Conservation (phyloP, 129 eudicot species). For the Arctium lappa region DNA sequence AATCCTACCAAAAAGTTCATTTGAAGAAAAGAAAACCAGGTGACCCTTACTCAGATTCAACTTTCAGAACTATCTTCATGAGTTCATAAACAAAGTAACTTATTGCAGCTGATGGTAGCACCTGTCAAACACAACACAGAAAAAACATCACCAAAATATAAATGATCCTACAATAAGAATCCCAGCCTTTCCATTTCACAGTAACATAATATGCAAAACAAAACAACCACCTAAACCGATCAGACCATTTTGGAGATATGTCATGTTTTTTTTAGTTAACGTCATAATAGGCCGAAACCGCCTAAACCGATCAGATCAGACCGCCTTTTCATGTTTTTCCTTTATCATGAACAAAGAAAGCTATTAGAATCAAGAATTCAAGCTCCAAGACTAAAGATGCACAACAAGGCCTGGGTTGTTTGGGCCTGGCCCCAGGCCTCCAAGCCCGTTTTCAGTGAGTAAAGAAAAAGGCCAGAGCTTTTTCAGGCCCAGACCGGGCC, state of each 20-base stretch:
- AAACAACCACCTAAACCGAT: background rate
- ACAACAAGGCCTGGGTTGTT: too few species aligned
- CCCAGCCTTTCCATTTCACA: too few species aligned
- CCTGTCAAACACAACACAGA: conserved; percentile 40
- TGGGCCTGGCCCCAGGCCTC: too few species aligned
- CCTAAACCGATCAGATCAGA: too few species aligned
- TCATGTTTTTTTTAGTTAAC: too few species aligned
- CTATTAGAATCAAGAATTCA: too few species aligned
- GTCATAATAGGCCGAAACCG: too few species aligned
- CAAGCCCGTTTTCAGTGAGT: too few species aligned
- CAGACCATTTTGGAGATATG: too few species aligned
- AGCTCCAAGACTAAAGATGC: too few species aligned
- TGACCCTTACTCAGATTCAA: conserved; percentile 40
- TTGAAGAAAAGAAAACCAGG: background rate
- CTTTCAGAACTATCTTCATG: conserved; percentile 94
- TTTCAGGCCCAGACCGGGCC: too few species aligned
- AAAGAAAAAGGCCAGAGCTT: too few species aligned
- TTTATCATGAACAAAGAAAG: background rate
- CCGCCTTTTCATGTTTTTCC: background rate
- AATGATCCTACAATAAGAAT: background rate
- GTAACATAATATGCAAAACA: background rate
- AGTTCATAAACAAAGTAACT: conserved; percentile 92
- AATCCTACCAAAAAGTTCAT: background rate
- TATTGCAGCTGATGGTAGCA: conserved; percentile 93
- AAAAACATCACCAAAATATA: background rate